Conservation (phyloP, 805 yeast genomes). For the Candida peoriensis region DNA sequence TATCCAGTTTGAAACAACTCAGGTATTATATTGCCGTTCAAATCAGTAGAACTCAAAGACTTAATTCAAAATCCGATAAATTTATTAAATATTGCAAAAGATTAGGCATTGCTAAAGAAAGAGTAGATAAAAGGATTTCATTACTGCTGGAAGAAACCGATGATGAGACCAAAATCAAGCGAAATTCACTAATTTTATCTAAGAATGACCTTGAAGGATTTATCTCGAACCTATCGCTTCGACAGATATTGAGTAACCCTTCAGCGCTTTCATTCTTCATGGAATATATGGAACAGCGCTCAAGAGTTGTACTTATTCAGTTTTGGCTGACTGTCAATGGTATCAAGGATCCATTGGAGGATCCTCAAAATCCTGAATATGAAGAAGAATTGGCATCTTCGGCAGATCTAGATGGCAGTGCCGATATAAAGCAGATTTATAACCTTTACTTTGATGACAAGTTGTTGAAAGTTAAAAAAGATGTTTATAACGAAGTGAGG, state of each 20-base stretch:
- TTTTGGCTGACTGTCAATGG: conserved; percentile 66
- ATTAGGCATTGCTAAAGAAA: conserved; percentile 26
- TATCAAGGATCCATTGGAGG: conserved; percentile 66
- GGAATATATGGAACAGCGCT: conserved; percentile 51
- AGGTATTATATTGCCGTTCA: conserved; percentile 44
- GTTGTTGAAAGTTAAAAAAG: conserved; percentile 25
- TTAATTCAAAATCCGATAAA: conserved; percentile 26
- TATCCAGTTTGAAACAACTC: conserved; percentile 43
- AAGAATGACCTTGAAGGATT: conserved; percentile 19
- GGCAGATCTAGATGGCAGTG: conserved; percentile 38
- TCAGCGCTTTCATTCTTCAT: conserved; percentile 43
- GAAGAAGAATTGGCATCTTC: conserved; percentile 24
- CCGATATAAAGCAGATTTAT: conserved; percentile 50
- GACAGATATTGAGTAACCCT: conserved; percentile 44
- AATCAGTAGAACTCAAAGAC: conserved; percentile 32
- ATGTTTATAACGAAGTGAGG: conserved; percentile 30
- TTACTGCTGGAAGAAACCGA: conserved; percentile 18
- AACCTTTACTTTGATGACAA: conserved; percentile 33
- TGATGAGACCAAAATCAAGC: background rate
- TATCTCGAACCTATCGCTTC: conserved; percentile 28
- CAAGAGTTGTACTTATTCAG: conserved; percentile 43
- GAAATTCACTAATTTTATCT: conserved; percentile 7
- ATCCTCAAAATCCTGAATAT: conserved; percentile 28
- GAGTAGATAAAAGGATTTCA: conserved; percentile 26
- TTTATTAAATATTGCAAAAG: conserved; percentile 26